phyloP scores from a whole-genome alignment of 306 rosid species.

The Ochetophila trinervis region DNA sequence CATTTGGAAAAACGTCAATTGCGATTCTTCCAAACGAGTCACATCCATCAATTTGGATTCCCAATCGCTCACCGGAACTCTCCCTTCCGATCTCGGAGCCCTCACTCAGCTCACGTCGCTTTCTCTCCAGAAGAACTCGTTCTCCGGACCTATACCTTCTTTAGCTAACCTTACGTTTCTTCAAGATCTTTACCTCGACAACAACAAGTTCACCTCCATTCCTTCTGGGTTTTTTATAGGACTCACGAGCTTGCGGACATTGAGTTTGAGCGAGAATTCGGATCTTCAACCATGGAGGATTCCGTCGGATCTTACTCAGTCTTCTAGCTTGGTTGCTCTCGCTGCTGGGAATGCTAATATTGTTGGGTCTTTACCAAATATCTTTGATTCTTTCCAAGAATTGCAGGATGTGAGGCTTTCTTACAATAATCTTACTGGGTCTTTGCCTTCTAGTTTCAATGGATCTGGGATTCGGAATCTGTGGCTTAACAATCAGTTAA shows the following conservation, averaged over 20 bases:
- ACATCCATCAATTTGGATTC: constrained; percentile 45
- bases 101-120: constrained; percentile 55
- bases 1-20: constrained; percentile 50
- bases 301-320: constrained; percentile 45
- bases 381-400: constrained; percentile 42
- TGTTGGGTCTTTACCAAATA: constrained; percentile 50
- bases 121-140: constrained; percentile 49
- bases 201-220: constrained; percentile 61
- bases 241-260: constrained; percentile 41
- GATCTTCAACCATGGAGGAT: constrained; percentile 45
- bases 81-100: constrained; percentile 65
- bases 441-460: constrained; percentile 46
- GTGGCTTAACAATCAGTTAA: constrained; percentile 77
- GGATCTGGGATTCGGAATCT: constrained; percentile 44
- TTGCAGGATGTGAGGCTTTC: constrained; percentile 56
- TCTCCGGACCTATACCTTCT: constrained; percentile 60
- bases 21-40: constrained; percentile 54
- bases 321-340: constrained; percentile 35
- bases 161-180: constrained; percentile 54
- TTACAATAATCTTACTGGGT: constrained; percentile 72
- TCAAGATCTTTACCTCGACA: constrained; percentile 28
- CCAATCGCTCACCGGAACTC: constrained; percentile 50
- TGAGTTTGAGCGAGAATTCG: constrained; percentile 39
- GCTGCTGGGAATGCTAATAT: constrained; percentile 39
- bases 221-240: constrained; percentile 37